These are phyloP conservation scores for Diutina neorugosa DNA, from an alignment of 1,139 yeast genomes.

Conservation along the genomic window DNA sequence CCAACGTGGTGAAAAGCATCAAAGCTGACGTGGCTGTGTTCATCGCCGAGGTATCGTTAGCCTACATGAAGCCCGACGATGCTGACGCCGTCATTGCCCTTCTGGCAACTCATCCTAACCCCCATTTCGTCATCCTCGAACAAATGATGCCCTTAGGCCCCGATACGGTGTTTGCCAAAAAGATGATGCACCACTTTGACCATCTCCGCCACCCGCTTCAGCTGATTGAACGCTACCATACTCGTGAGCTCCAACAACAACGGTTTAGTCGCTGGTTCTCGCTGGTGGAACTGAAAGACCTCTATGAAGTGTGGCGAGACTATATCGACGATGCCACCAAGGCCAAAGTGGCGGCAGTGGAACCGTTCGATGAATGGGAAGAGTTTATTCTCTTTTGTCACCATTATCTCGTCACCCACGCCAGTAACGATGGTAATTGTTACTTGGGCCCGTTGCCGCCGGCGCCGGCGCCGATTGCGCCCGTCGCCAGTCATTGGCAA, in stretches of 20 bases:
- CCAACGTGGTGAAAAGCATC: conserved; percentile 18
- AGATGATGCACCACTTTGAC: conserved; percentile 63
- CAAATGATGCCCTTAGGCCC: conserved; percentile 59
- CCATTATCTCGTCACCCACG: conserved; percentile 62
- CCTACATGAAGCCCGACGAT: conserved; percentile 59
- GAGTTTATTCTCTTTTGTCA: conserved; percentile 70
- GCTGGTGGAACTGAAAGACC: conserved; percentile 39
- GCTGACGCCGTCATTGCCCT: conserved; percentile 55
- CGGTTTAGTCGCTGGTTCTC: conserved; percentile 39
- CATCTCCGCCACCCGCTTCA: conserved; percentile 60
- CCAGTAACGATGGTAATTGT: conserved; percentile 24
- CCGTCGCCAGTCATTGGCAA: background rate
- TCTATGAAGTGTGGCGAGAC: conserved; percentile 46
- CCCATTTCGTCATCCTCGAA: conserved; percentile 59
- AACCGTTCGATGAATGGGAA: conserved; percentile 76
- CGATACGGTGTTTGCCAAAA: conserved; percentile 56
- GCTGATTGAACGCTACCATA: conserved; percentile 51
- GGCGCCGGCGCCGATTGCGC: background rate
- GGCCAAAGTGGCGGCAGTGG: conserved; percentile 34
- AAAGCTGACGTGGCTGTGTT: conserved; percentile 26
- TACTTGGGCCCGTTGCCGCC: background rate
- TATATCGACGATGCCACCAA: conserved; percentile 30
- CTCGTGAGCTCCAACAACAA: conserved; percentile 31
- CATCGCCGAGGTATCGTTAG: conserved; percentile 74
- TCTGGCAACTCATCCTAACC: conserved; percentile 28